Evolutionary conservation across 352 stramenopile genomes (phyloP).

Genomic region (Thalassiosira hispida): DNA sequence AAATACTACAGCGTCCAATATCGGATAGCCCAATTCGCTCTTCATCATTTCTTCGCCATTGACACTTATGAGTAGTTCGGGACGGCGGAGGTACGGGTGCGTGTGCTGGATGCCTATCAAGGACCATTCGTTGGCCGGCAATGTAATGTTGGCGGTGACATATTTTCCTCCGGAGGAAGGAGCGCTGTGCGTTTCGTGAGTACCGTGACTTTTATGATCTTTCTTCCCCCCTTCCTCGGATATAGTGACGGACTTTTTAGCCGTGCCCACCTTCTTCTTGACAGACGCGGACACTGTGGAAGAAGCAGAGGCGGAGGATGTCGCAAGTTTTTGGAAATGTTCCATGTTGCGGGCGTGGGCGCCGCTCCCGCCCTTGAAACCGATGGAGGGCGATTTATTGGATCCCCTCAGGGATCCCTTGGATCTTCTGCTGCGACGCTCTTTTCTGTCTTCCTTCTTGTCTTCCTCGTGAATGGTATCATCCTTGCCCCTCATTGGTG

Average conservation of each 20-base stretch:
- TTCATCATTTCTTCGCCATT: slow-evolving; percentile 73
- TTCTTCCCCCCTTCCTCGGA: no score
- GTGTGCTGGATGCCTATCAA: slow-evolving; percentile 80
- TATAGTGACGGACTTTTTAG: no score
- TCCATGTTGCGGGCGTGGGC: slow-evolving; percentile 45
- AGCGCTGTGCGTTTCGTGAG: no score
- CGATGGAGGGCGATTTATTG: neutral
- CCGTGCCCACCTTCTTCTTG: no score
- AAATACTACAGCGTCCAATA: slow-evolving; percentile 53
- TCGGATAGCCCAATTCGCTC: slow-evolving; percentile 77
- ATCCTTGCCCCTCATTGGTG: neutral
- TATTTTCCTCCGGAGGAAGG: slow-evolving; percentile 3
- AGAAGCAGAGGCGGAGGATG: no score
- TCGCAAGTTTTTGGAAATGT: slow-evolving; percentile 36
- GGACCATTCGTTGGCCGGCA: slow-evolving; percentile 72
- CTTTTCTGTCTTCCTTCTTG: slow-evolving; percentile 1
- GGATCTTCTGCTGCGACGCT: no score
- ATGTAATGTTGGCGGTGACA: slow-evolving; percentile 42
- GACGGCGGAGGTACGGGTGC: slow-evolving; percentile 82
- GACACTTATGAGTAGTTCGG: slow-evolving; percentile 75
- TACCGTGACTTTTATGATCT: no score
- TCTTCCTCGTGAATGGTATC: neutral
- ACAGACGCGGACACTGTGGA: no score
- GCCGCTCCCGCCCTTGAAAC: slow-evolving; percentile 5
- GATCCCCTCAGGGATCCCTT: no score